Percentiles rank a stretch among this genome's conserved stretches.
Conservation (phyloP, 257 asterid species). For the Ilex aquifolium region DNA sequence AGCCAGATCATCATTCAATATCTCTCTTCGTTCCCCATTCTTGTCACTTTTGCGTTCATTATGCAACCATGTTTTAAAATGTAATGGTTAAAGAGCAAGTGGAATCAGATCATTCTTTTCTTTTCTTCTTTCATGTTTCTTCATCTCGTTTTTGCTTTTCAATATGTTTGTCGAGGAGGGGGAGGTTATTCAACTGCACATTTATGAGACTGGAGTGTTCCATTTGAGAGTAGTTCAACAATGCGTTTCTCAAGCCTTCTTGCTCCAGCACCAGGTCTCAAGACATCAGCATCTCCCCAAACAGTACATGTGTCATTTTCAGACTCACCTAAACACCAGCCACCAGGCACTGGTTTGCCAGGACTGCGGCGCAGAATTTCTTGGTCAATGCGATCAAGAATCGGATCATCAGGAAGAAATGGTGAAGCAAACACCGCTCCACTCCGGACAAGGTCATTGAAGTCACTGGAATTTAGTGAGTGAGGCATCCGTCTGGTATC, state of each 20-base stretch:
- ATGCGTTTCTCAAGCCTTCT: conserved; percentile 55
- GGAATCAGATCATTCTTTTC: conserved; percentile 1
- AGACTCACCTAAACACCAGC: conserved; percentile 84
- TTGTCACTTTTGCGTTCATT: too few species aligned
- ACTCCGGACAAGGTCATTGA: conserved; percentile 42
- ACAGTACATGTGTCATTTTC: conserved; percentile 33
- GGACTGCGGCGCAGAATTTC: conserved; percentile 42
- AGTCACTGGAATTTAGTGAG: conserved; percentile 50
- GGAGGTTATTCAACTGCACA: conserved; percentile 28
- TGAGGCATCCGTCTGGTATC: conserved; percentile 34
- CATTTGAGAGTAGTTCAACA: conserved; percentile 37
- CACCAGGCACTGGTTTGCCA: conserved; percentile 62
- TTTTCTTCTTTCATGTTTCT: not conserved
- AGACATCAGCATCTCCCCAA: conserved; percentile 86
- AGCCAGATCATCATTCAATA: too few species aligned
- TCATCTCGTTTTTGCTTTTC: conserved; percentile 8
- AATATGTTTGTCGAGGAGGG: not conserved
- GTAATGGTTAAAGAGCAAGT: not conserved
- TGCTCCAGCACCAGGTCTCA: conserved; percentile 71
- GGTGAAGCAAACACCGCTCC: conserved; percentile 85
- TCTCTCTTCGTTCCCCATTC: too few species aligned
- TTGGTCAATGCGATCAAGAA: conserved; percentile 66
- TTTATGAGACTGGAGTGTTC: conserved; percentile 28
- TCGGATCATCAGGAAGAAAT: conserved; percentile 36
- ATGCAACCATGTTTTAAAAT: too few species aligned